Evolutionary conservation across 2,329 filamentous ascomycete genomes (phyloP), one percentile per base, ranked within the genome.

Genomic region (Chalaropsis ovoidea): DNA sequence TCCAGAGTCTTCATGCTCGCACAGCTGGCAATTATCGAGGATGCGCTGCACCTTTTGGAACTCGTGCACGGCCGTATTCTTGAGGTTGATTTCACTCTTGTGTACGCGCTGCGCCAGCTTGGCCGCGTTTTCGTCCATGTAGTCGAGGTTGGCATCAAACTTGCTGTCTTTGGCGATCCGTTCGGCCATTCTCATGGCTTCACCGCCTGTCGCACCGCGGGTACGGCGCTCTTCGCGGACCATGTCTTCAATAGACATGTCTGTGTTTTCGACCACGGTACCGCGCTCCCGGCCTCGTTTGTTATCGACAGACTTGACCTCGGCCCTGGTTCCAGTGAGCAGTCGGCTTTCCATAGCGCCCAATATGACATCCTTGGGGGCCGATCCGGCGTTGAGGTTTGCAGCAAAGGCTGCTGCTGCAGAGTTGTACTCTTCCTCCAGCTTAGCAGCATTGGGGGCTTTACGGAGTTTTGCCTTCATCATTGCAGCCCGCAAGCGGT

Each of bases 181-280:
- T 74, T 97, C 92, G 2, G 94, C 94, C 41, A 96, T 82, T 3
- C 89, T 84, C 70, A 86, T 80, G 0, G 89, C 89, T 73, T 96
- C 92, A 64, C 90, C 90, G 52, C 89, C 90, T 3, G 80, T 79
- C 71, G 90, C 85, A 17, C 86, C 86, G 67, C 86, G 86, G 3
- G 90, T 96, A 65, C 93, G 87, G 43, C 90, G 85, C 76, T 99
- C 94, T 75, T 97, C 92, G 35, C 90, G 86, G 19, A 99, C 85
- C 94, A 99, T 99, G 74, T 99, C 94, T 64, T 95, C 91, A 68
- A 99, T 88, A 39, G 80, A 87, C 91, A 99, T 97, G 71, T 97
- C 91, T 64, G 95, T 89, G 72, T 97, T 97, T 69, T 94, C 90
- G 70, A 89, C 85, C 5, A 99, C 88, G 7, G 86, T 81, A 0